These are phyloP conservation scores for Hanseniaspora guilliermondii DNA, from an alignment of 805 yeast genomes.

Conservation along the genomic window DNA sequence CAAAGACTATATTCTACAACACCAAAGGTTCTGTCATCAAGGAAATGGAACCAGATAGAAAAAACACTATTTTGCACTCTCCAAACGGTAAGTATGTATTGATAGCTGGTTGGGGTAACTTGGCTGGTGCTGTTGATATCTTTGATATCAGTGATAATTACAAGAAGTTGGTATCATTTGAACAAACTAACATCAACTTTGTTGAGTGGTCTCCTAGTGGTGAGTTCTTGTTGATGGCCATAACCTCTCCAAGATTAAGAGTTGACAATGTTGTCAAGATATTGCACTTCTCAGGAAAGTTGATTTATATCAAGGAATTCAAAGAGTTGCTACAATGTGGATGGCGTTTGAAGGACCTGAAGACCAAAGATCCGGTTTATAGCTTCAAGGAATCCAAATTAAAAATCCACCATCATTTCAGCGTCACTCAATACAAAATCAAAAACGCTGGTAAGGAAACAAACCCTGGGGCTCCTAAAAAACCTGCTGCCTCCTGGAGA, in stretches of 20 bases:
- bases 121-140: conserved; percentile 92
- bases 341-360: conserved; percentile 43
- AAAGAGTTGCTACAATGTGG: conserved; percentile 66
- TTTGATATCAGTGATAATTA: conserved; percentile 76
- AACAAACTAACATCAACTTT: conserved; percentile 89
- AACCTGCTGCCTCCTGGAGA: conserved; percentile 14
- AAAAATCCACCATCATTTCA: conserved; percentile 43
- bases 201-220: conserved; percentile 99
- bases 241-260: conserved; percentile 90
- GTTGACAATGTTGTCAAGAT: conserved; percentile 91
- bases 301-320: conserved; percentile 66
- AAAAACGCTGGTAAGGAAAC: conserved; percentile 24
- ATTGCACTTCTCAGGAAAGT: conserved; percentile 83
- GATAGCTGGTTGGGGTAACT: conserved; percentile 95
- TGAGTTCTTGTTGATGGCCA: conserved; percentile 81
- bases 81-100: conserved; percentile 86
- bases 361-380: conserved; percentile 38
- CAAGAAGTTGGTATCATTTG: conserved; percentile 62
- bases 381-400: conserved; percentile 35
- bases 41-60: conserved; percentile 72
- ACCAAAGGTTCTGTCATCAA: conserved; percentile 80
- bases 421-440: conserved; percentile 46
- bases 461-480: conserved; percentile 1
- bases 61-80: conserved; percentile 81
- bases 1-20: conserved; percentile 87